These are phyloP conservation scores for Coffea eugenioides DNA, from an alignment of 257 asterid genomes.

Conservation along the genomic window DNA sequence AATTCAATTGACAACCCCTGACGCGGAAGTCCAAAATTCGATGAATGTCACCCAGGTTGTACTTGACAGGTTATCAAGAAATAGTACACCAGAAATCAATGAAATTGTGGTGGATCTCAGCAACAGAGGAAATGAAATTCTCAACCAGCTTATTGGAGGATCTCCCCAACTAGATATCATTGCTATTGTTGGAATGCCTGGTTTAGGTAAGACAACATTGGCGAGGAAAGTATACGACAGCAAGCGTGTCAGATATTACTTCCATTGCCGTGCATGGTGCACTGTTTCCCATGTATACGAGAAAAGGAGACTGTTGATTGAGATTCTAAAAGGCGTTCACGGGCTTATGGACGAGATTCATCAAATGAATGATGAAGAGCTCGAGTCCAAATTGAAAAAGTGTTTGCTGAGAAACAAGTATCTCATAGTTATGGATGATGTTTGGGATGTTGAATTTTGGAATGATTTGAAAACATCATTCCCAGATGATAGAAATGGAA, in stretches of 20 bases:
- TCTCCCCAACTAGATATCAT: background rate
- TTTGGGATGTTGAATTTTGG: slow-evolving; percentile 6
- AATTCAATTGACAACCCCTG: background rate
- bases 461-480: background rate
- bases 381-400: no score
- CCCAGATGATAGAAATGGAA: background rate
- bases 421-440: slow-evolving; percentile 7
- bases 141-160: background rate
- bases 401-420: no score
- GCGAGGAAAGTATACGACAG: slow-evolving; percentile 1
- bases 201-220: background rate
- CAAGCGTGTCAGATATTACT: background rate
- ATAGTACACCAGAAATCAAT: background rate
- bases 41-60: background rate
- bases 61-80: background rate
- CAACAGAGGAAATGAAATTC: background rate
- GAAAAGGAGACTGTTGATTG: no score
- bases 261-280: background rate
- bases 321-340: no score
- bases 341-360: no score
- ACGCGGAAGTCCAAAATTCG: background rate
- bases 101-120: background rate
- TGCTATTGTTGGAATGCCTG: background rate
- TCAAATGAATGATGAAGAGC: no score
- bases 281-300: no score